Evolutionary conservation across 2,329 filamentous ascomycete species (phyloP).

Genomic region (Ophiostoma montium): DNA sequence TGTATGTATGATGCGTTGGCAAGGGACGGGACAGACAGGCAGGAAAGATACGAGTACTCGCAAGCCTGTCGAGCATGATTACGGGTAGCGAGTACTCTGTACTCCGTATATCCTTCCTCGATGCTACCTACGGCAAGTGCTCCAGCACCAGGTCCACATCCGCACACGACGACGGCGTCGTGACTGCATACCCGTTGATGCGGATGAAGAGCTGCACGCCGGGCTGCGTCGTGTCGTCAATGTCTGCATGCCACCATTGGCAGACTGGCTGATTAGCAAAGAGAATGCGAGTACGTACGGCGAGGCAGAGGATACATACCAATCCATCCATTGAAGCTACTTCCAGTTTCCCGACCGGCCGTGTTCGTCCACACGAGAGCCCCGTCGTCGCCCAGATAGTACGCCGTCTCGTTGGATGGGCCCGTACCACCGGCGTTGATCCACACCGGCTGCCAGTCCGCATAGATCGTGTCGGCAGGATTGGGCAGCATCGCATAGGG

Average conservation of each 20-base stretch:
- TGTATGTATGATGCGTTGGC: too few species aligned
- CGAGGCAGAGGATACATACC: neutral
- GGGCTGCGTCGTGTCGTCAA: too few species aligned
- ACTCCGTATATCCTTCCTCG: too few species aligned
- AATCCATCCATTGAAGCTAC: constrained; percentile 7
- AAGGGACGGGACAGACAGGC: too few species aligned
- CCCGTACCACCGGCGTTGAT: neutral
- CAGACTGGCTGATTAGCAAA: too few species aligned
- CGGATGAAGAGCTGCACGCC: constrained; percentile 8
- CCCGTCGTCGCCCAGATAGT: neutral
- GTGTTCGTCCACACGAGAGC: constrained; percentile 5
- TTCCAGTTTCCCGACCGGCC: neutral
- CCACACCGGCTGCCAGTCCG: neutral
- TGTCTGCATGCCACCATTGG: too few species aligned
- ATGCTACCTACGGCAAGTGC: too few species aligned
- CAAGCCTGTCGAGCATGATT: too few species aligned
- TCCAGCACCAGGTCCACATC: constrained; percentile 4
- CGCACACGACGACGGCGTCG: neutral
- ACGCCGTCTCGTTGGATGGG: neutral
- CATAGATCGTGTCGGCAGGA: too few species aligned
- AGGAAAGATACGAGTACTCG: too few species aligned
- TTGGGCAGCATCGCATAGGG: neutral
- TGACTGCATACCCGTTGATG: neutral
- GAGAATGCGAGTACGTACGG: too few species aligned
- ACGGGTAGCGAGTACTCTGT: too few species aligned